Evolutionary conservation across 2,329 filamentous ascomycete genomes (phyloP), one percentile per base, ranked within the genome.

Genomic region (Cucurbitaria berberidis): DNA sequence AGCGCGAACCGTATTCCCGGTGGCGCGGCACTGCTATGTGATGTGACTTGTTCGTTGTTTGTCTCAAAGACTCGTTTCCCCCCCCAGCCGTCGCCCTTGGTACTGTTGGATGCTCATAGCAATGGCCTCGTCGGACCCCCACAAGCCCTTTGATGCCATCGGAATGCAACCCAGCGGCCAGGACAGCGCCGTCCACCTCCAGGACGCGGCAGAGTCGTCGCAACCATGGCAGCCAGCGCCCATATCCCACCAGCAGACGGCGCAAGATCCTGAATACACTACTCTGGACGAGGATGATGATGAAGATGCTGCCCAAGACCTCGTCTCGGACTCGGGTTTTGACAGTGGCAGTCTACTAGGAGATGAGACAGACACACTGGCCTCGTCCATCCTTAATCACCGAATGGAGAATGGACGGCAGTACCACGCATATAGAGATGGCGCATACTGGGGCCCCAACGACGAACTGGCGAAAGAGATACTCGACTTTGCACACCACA

Each of bases 401-500:
- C 61, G 68, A n/a, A 72, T 73, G 45, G 72, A 74, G 51, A 75
- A 76, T 45, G 73, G 73, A 1, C 62, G 73, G 3, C 67, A 69
- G 40, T 75, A 76, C 57, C 72, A 75, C 41, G 68, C 68, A 5
- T 75, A 74, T 48, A 62, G 70, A 18, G 72, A 74, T 49, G 73
- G 72, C 45, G 64, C 68, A 15, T 74, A 75, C 62, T 72, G 68
- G 70, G 75, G 76, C 5, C 77, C 77, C 4, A 79, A 79, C 53
- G 77, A 80, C 51, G 76, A 79, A 52, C 60, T 63, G 9, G 75
- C 76, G 30, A 73, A 76, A 48, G 73, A 81, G 60, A 70, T 76
- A 21, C 72, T 78, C 48, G 78, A 80, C 59, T 74, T 81, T 44
- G 76, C 77, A 19, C 72, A 74, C 53, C 70, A 74, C 64, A 73